Percentiles rank a stretch among this genome's conserved stretches.
phyloP scores from a whole-genome alignment of 192 early-diverging fungal species.

The Coemansia sp. region DNA sequence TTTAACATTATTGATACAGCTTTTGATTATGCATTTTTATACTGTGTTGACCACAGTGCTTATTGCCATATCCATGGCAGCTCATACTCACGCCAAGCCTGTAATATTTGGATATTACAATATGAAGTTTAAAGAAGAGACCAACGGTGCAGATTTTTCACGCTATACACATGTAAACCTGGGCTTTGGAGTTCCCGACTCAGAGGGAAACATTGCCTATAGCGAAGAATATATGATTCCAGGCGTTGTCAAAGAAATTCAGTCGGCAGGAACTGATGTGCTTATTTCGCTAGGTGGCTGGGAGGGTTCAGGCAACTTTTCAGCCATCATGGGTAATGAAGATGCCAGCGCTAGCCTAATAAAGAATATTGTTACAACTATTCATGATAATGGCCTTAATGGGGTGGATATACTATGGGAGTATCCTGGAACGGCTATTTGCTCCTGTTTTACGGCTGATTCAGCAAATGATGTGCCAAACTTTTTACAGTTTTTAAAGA shows the following conservation, averaged over 20 bases:
- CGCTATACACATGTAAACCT: slow-evolving; percentile 72
- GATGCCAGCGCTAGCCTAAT: slow-evolving; percentile 57
- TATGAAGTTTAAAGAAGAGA: slow-evolving; percentile 20
- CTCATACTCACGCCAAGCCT: not conserved
- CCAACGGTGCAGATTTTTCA: slow-evolving; percentile 19
- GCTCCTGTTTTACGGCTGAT: slow-evolving; percentile 48
- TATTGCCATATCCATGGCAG: not conserved
- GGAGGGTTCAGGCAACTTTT: slow-evolving; percentile 70
- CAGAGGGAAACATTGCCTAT: slow-evolving; percentile 37
- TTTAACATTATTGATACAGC: not conserved
- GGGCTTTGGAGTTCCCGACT: slow-evolving; percentile 55
- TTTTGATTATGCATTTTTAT: not conserved
- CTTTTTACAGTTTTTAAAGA: slow-evolving; percentile 59
- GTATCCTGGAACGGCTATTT: slow-evolving; percentile 58
- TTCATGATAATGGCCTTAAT: slow-evolving; percentile 55
- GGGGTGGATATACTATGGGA: slow-evolving; percentile 75
- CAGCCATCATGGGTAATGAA: slow-evolving; percentile 51
- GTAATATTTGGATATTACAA: slow-evolving; percentile 45
- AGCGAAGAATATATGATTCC: slow-evolving; percentile 36
- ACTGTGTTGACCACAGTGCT: not conserved
- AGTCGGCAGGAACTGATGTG: slow-evolving; percentile 58
- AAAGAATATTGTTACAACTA: slow-evolving; percentile 58
- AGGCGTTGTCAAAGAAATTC: slow-evolving; percentile 52
- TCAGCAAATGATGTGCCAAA: slow-evolving; percentile 62
- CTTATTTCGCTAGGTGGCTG: slow-evolving; percentile 68